These are phyloP conservation scores for Cladorrhinum sp. DNA, from an alignment of 2,329 filamentous ascomycete species.

Conservation along the genomic window DNA sequence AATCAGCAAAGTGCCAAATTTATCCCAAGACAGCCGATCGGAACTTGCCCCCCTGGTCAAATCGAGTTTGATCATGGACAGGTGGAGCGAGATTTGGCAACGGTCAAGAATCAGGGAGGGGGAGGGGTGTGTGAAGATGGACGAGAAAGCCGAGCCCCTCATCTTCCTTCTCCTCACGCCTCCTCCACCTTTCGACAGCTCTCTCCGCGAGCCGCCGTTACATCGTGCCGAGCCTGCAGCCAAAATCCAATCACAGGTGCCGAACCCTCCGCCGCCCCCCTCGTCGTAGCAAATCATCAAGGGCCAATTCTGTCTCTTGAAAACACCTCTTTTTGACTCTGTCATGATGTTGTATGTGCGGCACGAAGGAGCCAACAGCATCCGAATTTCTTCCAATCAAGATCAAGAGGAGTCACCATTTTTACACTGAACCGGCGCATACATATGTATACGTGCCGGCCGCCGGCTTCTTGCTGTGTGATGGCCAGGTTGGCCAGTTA, in stretches of 20 bases:
- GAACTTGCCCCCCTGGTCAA: background rate
- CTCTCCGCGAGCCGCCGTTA: slow-evolving; percentile 6
- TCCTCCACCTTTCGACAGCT: background rate
- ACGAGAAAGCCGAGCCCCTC: background rate
- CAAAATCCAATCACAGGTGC: slow-evolving; percentile 6
- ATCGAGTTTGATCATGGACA: slow-evolving; percentile 1
- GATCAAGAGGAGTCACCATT: too few relatives aligned
- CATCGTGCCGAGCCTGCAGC: slow-evolving; percentile 3
- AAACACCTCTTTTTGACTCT: background rate
- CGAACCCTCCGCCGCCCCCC: slow-evolving; percentile 1
- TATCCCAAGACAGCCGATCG: background rate
- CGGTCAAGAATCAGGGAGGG: background rate
- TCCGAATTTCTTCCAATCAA: too few relatives aligned
- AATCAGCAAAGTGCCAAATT: background rate
- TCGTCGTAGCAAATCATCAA: background rate
- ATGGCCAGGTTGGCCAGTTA: too few relatives aligned
- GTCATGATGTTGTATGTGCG: background rate
- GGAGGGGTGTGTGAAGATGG: background rate
- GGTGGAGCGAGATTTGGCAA: slow-evolving; percentile 4
- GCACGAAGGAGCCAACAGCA: background rate
- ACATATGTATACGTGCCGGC: background rate
- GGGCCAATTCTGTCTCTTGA: background rate
- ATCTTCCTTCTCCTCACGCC: background rate
- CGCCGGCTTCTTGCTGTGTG: too few relatives aligned
- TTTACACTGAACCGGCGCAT: background rate